These are phyloP conservation scores for Phaeosphaeria sp. DNA, from an alignment of 2,329 filamentous ascomycete species.

Conservation along the genomic window DNA sequence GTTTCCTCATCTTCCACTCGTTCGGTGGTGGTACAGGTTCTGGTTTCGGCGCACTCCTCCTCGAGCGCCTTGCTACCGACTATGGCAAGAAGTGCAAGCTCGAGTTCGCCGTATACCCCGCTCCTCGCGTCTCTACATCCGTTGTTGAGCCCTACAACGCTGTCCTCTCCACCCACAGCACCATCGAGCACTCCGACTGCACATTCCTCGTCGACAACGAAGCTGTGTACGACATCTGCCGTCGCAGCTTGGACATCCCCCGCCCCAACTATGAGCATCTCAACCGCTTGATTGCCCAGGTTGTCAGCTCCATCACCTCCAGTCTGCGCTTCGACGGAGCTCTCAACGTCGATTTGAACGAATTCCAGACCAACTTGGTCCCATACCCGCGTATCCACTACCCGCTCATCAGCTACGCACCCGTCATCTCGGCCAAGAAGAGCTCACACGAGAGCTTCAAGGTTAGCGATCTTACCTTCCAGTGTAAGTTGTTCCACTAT, in stretches of 20 bases:
- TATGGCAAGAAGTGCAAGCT: slow-evolving; percentile 81
- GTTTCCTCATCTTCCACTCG: slow-evolving; percentile 77
- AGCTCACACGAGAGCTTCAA: slow-evolving; percentile 88
- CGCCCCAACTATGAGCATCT: slow-evolving; percentile 74
- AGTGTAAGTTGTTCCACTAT: slow-evolving; percentile 57
- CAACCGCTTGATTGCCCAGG: slow-evolving; percentile 75
- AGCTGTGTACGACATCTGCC: slow-evolving; percentile 78
- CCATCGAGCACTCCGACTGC: slow-evolving; percentile 79
- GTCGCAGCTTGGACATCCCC: slow-evolving; percentile 72
- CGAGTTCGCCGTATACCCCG: slow-evolving; percentile 75
- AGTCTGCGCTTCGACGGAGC: slow-evolving; percentile 75
- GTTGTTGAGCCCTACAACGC: slow-evolving; percentile 79
- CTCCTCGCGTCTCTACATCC: slow-evolving; percentile 72
- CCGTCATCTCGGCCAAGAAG: slow-evolving; percentile 74
- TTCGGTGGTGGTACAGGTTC: slow-evolving; percentile 76
- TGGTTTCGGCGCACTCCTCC: slow-evolving; percentile 73
- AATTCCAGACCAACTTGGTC: slow-evolving; percentile 79
- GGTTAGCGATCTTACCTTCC: slow-evolving; percentile 77
- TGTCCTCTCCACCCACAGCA: slow-evolving; percentile 75
- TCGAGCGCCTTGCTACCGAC: slow-evolving; percentile 75
- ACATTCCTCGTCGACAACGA: slow-evolving; percentile 80
- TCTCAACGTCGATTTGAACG: slow-evolving; percentile 76
- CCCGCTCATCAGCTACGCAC: slow-evolving; percentile 74
- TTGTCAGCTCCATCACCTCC: slow-evolving; percentile 76
- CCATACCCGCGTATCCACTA: slow-evolving; percentile 78